Conservation (phyloP, 768 basidiomycete genomes). For the Porpolomopsis calyptriformis region DNA sequence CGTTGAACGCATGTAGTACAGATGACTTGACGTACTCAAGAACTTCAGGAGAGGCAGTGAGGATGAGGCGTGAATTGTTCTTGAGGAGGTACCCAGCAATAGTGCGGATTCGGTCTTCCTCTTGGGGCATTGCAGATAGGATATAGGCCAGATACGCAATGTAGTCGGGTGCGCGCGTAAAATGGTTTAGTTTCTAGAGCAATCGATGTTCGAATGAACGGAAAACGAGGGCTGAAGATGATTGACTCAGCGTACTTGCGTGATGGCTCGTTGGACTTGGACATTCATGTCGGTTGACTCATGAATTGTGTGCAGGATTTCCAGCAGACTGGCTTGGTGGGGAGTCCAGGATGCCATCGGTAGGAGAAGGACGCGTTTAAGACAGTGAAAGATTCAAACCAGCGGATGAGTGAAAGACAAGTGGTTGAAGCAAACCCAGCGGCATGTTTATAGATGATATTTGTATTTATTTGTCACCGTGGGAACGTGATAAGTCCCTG, state of each 20-base stretch:
- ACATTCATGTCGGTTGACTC: conserved; percentile 66
- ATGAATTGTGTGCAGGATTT: conserved; percentile 86
- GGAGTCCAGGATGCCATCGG: conserved; percentile 76
- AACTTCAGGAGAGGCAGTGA: conserved; percentile 56
- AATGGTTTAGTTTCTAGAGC: conserved; percentile 74
- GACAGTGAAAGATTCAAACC: conserved; percentile 13
- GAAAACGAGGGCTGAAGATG: conserved; percentile 12
- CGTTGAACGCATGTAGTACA: conserved; percentile 72
- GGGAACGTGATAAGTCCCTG: background rate
- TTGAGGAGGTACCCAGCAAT: conserved; percentile 96
- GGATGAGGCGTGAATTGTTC: conserved; percentile 80
- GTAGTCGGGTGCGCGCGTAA: conserved; percentile 85
- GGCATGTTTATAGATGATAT: background rate
- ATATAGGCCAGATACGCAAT: conserved; percentile 94
- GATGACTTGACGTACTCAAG: conserved; percentile 63
- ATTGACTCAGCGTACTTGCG: conserved; percentile 46
- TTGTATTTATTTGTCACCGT: background rate
- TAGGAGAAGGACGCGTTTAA: conserved; percentile 28
- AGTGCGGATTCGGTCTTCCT: conserved; percentile 87
- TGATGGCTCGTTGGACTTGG: conserved; percentile 57
- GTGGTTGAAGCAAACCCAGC: conserved; percentile 12
- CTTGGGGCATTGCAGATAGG: conserved; percentile 65
- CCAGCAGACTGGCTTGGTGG: conserved; percentile 75
- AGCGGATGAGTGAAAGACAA: conserved; percentile 16
- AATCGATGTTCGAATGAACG: conserved; percentile 10